These are phyloP conservation scores for Plantago elongata DNA, from an alignment of 257 asterid species.

Conservation along the genomic window DNA sequence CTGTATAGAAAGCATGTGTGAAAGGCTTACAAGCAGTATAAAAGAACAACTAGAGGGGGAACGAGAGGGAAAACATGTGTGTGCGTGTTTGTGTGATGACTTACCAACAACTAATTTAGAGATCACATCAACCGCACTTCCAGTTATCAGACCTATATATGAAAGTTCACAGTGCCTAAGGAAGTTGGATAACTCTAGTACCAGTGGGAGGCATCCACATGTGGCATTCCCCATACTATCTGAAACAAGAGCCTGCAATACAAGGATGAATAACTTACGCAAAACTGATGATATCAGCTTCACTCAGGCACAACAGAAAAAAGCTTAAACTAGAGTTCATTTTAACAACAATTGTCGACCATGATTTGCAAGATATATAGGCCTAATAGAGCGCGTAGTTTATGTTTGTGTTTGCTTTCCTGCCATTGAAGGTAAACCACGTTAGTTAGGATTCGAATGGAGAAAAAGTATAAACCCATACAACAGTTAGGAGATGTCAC, in stretches of 20 bases:
- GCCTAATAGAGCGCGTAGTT: slow-evolving; percentile 67
- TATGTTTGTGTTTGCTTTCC: slow-evolving; percentile 52
- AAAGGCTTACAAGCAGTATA: slow-evolving; percentile 5
- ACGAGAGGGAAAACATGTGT: slow-evolving; percentile 13
- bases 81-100: slow-evolving; percentile 1
- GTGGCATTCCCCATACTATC: slow-evolving; percentile 36
- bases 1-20: slow-evolving; percentile 30
- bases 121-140: slow-evolving; percentile 47
- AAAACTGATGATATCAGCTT: slow-evolving; percentile 16
- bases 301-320: slow-evolving; percentile 17
- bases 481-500: slow-evolving; percentile 25
- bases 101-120: slow-evolving; percentile 52
- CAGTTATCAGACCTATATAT: slow-evolving; percentile 61
- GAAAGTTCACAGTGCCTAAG: slow-evolving; percentile 59
- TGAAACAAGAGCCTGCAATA: slow-evolving; percentile 74
- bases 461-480: slow-evolving; percentile 20
- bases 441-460: slow-evolving; percentile 14
- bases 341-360: slow-evolving; percentile 49
- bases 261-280: slow-evolving; percentile 24
- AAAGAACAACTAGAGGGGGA: slow-evolving; percentile 11
- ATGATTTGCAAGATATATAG: slow-evolving; percentile 72
- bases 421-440: slow-evolving; percentile 29
- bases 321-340: slow-evolving; percentile 29
- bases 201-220: slow-evolving; percentile 41
- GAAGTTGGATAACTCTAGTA: slow-evolving; percentile 53